Conservation (phyloP, 2,329 filamentous ascomycete species). For the Talaromyces sp. region DNA sequence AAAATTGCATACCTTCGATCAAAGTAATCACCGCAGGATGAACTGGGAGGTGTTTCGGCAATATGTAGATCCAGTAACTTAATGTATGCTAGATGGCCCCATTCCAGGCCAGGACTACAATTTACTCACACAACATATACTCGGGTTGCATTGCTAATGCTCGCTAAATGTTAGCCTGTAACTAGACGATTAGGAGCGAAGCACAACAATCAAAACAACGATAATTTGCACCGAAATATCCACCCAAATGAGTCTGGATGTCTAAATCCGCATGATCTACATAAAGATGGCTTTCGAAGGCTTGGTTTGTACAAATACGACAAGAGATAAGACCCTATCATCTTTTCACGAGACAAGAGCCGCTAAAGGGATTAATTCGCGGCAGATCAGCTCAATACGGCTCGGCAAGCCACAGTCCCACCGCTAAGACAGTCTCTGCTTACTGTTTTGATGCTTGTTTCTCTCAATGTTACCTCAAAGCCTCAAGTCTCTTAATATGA, state of each 20-base stretch:
- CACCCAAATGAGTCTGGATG: background rate
- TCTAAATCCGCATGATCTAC: background rate
- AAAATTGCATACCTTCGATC: background rate
- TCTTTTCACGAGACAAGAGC: background rate
- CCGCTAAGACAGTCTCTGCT: background rate
- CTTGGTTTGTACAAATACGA: background rate
- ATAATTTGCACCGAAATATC: background rate
- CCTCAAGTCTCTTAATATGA: background rate
- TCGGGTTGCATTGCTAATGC: background rate
- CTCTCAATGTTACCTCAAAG: background rate
- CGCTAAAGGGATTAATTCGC: background rate
- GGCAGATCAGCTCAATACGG: background rate
- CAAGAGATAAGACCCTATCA: background rate
- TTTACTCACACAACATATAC: background rate
- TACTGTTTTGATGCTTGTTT: background rate
- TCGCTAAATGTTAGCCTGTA: background rate
- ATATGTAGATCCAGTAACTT: background rate
- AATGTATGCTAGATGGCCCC: background rate
- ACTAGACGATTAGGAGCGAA: background rate
- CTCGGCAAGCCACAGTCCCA: background rate
- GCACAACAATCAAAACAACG: background rate
- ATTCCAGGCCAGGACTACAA: background rate
- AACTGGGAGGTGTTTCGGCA: background rate
- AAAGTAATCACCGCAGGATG: background rate
- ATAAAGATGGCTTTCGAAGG: background rate